Base-by-base conservation (phyloP, 2,329 filamentous ascomycete species). In the Fusarium globosum region DNA sequence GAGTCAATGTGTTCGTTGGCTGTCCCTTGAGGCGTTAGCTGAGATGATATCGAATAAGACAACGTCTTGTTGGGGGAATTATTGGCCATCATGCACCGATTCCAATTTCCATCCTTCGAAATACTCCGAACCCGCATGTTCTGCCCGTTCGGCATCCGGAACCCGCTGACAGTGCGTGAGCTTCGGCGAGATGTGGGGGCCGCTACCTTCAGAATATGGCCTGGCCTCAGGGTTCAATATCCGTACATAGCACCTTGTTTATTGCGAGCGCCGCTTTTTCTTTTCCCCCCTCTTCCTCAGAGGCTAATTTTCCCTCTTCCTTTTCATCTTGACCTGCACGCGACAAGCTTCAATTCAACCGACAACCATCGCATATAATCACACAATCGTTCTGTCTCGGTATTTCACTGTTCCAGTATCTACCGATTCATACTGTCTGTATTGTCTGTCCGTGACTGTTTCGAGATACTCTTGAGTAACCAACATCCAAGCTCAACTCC, bases 181-280 rank as follows among this genome's bases (percentile, higher is more conserved):
- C 49, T 39, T 61, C 39, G 65, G 56, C 26, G 53, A 65, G 55
- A 59, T 61, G 72, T 75, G 72, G 72, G 71, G 68, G 57, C 21
- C 53, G 36, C 59, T 52, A 55, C 49, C 49, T 52, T 52, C 58
- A 68, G 55, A 68, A 63, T 61, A 68, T 63, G 45, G 52, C 59
- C 67, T 66, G 65, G 62, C 67, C 60, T 60, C 62, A 73, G 72
- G 72, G 72, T 69, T 75, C 72, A 75, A 61, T 52, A 35, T 51
- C 20, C 26, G 20, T 30, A 30, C 30, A 30, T 30, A 61, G 55
- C 57, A 57, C 58, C 41, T 70, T 49, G 48, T 63, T 39, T 51
- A 63, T 73, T 51, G 30, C 42, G 30, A 38, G 48, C 46, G 60
- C 56, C 65, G 58, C 61, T 38, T 67, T 61, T 64, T 55, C 39